Conservation (phyloP, 768 basidiomycete species). For the Collybia sp. region DNA sequence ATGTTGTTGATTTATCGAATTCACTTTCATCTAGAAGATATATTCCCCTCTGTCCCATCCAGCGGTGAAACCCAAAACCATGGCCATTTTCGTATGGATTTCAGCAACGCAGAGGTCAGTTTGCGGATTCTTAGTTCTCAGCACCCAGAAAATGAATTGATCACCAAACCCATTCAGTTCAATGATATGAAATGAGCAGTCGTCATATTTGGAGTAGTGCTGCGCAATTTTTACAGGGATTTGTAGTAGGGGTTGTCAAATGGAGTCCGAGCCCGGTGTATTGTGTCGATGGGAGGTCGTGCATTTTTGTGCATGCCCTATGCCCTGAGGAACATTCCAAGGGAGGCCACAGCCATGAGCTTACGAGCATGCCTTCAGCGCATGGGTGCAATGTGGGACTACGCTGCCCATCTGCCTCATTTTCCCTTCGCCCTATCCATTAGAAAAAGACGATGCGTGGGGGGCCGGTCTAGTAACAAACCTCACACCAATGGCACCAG, state of each 20-base stretch:
- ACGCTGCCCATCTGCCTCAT: slow-evolving; percentile 2
- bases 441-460: too few species aligned
- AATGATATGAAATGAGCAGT: slow-evolving; percentile 42
- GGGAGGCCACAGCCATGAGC: neutral
- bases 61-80: slow-evolving; percentile 15
- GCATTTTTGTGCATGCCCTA: slow-evolving; percentile 1
- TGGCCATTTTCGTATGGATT: slow-evolving; percentile 57
- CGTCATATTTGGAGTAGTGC: slow-evolving; percentile 37
- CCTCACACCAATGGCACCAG: too few species aligned
- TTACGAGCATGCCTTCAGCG: neutral
- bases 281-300: neutral
- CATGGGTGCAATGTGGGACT: slow-evolving; percentile 3
- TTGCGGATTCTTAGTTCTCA: neutral
- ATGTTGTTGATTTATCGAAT: neutral
- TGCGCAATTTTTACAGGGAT: slow-evolving; percentile 36
- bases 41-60: slow-evolving; percentile 34
- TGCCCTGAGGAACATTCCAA: neutral
- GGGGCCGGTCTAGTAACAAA: too few species aligned
- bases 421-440: slow-evolving; percentile 7
- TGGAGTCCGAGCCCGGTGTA: slow-evolving; percentile 2
- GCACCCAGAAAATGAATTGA: neutral
- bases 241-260: neutral
- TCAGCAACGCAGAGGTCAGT: slow-evolving; percentile 48
- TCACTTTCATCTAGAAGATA: slow-evolving; percentile 19
- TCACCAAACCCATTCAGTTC: slow-evolving; percentile 13